Conservation (phyloP, 495 filamentous ascomycete species). For the Talaromyces proteolyticus region DNA sequence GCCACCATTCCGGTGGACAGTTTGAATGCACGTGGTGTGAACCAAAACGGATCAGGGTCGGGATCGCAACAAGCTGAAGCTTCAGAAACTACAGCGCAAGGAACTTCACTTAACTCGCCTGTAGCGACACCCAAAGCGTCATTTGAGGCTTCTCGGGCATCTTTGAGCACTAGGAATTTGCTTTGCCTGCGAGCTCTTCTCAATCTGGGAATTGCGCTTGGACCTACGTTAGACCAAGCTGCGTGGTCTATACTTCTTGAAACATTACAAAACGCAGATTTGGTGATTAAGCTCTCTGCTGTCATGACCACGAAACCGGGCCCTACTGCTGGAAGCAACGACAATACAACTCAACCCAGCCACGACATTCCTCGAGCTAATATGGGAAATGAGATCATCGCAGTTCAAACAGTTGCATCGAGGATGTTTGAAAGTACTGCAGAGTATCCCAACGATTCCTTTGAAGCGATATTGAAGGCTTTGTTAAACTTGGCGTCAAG, state of each 20-base stretch:
- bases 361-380: slow-evolving; percentile 51
- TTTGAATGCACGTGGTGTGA: no score
- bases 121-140: slow-evolving; percentile 14
- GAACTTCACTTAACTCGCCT: slow-evolving; percentile 14
- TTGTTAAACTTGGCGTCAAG: slow-evolving; percentile 60
- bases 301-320: slow-evolving; percentile 23
- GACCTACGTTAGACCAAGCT: slow-evolving; percentile 68
- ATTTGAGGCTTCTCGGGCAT: slow-evolving; percentile 26
- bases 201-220: slow-evolving; percentile 91
- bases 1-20: slow-evolving; percentile 82
- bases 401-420: slow-evolving; percentile 81
- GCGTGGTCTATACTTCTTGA: slow-evolving; percentile 91
- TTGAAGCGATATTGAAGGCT: slow-evolving; percentile 69
- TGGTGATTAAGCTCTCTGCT: slow-evolving; percentile 62
- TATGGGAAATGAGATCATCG: slow-evolving; percentile 71
- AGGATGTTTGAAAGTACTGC: slow-evolving; percentile 85
- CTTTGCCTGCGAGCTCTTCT: slow-evolving; percentile 84
- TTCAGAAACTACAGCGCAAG: slow-evolving; percentile 20
- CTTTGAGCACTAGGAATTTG: slow-evolving; percentile 81
- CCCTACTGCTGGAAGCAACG: slow-evolving; percentile 19
- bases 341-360: slow-evolving; percentile 17
- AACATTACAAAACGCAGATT: slow-evolving; percentile 84
- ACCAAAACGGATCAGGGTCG: slow-evolving; percentile 35
- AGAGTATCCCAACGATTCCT: slow-evolving; percentile 78
- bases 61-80: slow-evolving; percentile 25